Conservation (phyloP, 257 asterid species). For the Solanum piurae region DNA sequence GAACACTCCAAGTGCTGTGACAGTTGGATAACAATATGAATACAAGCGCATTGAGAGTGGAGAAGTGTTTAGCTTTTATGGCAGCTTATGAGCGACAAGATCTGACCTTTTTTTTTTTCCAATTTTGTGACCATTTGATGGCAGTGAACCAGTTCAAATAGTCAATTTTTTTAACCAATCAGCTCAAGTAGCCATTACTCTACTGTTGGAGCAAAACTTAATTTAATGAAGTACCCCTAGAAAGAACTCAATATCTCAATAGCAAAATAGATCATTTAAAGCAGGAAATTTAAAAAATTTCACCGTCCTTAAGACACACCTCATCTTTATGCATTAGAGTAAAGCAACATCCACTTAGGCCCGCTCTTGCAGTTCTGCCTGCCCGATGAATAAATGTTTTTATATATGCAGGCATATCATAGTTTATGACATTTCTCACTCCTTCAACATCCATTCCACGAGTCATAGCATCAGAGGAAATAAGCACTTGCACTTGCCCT, state of each 20-base stretch:
- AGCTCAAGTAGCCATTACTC: neutral
- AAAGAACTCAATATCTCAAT: neutral
- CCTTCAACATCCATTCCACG: conserved; percentile 98
- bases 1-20: neutral
- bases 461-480: conserved; percentile 86
- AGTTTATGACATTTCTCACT: conserved; percentile 69
- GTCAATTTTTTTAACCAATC: neutral
- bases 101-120: neutral
- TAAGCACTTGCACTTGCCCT: conserved; percentile 62
- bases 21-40: neutral
- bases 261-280: neutral
- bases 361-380: conserved; percentile 92
- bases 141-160: neutral
- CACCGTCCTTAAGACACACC: too few species aligned
- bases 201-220: neutral
- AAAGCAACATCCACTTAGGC: conserved; percentile 68
- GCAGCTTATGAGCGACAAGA: neutral
- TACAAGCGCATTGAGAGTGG: neutral
- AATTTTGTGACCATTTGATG: neutral
- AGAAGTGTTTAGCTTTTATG: neutral
- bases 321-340: conserved; percentile 60
- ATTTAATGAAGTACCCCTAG: neutral
- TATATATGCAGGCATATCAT: conserved; percentile 66
- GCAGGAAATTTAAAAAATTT: too few species aligned
- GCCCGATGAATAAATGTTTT: conserved; percentile 88